Base-by-base conservation (phyloP, 192 early-diverging fungal species). In the Mortierella hygrophila region DNA sequence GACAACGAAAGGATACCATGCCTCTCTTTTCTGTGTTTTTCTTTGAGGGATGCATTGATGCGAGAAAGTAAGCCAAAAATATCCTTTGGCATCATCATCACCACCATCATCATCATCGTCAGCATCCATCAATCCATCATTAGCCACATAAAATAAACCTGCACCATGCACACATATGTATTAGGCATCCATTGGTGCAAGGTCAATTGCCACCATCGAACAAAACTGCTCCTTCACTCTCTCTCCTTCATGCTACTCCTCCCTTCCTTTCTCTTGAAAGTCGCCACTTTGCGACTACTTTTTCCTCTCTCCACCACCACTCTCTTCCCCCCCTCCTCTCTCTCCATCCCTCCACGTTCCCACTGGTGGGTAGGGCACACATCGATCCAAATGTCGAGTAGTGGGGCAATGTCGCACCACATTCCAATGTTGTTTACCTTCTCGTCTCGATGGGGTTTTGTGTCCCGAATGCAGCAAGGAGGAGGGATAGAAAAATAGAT, bases 341-440 rank as follows among this genome's bases (percentile, higher is more conserved):
- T 0, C 44, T 49, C 47, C 13, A 54, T 72, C 70, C 71, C 40
- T 79, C 55, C 35, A 23, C 73, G 54, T 72, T 54, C 72, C n/a
- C 71, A 46, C 8, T 72, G 38, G 26, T 29, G 40, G 71, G 41
- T 46, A 72, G 71, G 26, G 46, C n/a, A 46, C 21, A 49, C 71
- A 52, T 21, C 3, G 49, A 20, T 52, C 18, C 49, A 52, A 46
- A 52, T 52, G 18, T 52, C 23, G 46, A 46, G 21, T 29, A 9
- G 8, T 29, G 44, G n/a, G 38, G 70, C 20, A 76, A 60, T 37
- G 42, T 68, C 26, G 68, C 80, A 82, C 74, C 70, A 82, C 80
- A 82, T 82, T 82, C 80, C 80, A 82, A 82, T 72, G 46, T 70
- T 55, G 6, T 42, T 32, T 20, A 37, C 5, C 5, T n/a, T 42